Percentiles rank a stretch among this genome's conserved stretches.
Conservation (phyloP, 225 moss, liverwort and hornwort genomes). For the Anthoceros angustus region DNA sequence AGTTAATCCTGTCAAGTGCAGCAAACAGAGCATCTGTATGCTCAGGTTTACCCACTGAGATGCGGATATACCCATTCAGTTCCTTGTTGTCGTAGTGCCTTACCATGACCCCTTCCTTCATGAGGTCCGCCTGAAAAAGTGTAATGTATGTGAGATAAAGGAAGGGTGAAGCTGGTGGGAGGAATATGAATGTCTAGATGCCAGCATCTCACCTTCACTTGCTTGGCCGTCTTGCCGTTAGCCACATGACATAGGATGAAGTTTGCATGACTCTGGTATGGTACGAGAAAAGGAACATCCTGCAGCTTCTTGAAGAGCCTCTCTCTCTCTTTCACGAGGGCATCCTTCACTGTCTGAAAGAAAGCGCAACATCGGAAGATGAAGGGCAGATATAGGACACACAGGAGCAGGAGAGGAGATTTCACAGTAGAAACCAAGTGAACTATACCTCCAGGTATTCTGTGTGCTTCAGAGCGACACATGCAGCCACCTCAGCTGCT, state of each 20-base stretch:
- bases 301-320: slow-evolving; percentile 43
- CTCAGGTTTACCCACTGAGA: slow-evolving; percentile 83
- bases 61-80: slow-evolving; percentile 71
- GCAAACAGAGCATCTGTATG: slow-evolving; percentile 63
- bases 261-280: slow-evolving; percentile 73
- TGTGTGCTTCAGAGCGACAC: slow-evolving; percentile 68
- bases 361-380: not conserved
- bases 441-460: slow-evolving; percentile 53
- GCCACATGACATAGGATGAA: slow-evolving; percentile 69
- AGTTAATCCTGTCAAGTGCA: slow-evolving; percentile 35
- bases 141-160: not conserved
- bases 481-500: slow-evolving; percentile 93
- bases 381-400: not conserved
- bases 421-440: not conserved
- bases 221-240: slow-evolving; percentile 52
- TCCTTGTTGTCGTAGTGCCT: slow-evolving; percentile 86
- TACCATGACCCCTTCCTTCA: slow-evolving; percentile 85
- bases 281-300: slow-evolving; percentile 60
- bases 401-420: not conserved
- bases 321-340: slow-evolving; percentile 69
- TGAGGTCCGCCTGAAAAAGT: slow-evolving; percentile 36
- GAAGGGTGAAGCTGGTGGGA: not conserved
- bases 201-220: slow-evolving; percentile 52
- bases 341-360: slow-evolving; percentile 69
- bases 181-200: not conserved